Percentiles rank a stretch among this genome's conserved stretches.
phyloP scores from a whole-genome alignment of 2,329 filamentous ascomycete species.

The Aspergillus chevalieri region DNA sequence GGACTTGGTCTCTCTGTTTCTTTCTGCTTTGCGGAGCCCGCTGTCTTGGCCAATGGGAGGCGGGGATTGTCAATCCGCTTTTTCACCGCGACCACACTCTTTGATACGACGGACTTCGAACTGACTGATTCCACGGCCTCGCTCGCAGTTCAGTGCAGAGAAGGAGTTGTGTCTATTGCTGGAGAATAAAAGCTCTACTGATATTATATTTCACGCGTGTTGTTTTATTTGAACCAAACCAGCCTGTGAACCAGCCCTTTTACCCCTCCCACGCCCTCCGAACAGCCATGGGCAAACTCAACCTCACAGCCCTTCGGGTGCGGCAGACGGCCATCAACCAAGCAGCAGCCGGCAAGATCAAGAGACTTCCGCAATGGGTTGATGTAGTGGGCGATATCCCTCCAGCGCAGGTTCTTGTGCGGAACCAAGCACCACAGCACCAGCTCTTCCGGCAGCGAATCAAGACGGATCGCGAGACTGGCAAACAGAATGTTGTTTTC shows the following conservation, averaged over 20 bases:
- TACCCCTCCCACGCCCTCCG: neutral
- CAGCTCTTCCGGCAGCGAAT: conserved; percentile 35
- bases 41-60: conserved; percentile 32
- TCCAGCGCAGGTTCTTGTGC: conserved; percentile 54
- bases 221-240: neutral
- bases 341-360: conserved; percentile 30
- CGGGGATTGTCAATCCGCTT: conserved; percentile 29
- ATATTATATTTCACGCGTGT: neutral
- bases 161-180: too few species aligned
- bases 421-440: conserved; percentile 48
- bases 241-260: neutral
- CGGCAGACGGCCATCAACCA: conserved; percentile 38
- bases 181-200: too few species aligned
- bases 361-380: conserved; percentile 48
- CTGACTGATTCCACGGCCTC: too few species aligned
- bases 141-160: too few species aligned
- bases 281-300: conserved; percentile 40
- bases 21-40: conserved; percentile 23
- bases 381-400: conserved; percentile 52
- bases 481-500: conserved; percentile 30
- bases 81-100: conserved; percentile 14
- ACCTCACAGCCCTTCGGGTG: conserved; percentile 42
- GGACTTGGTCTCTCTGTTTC: conserved; percentile 6
- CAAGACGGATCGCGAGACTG: conserved; percentile 22
- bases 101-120: too few species aligned